Conservation (phyloP, 345 rosid species). For the Conringia planisiliqua region DNA sequence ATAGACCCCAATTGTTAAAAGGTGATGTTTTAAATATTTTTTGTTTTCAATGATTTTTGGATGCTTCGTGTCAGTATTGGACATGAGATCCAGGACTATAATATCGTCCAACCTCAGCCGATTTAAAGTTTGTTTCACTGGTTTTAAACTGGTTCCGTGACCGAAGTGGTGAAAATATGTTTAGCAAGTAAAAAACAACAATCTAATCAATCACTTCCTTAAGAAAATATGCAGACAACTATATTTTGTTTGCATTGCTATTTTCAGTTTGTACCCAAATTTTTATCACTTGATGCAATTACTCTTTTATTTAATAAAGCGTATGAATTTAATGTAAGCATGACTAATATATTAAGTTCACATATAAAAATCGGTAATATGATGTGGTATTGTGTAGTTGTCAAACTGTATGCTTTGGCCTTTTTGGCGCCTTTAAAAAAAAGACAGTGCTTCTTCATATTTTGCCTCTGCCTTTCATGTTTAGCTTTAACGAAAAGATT, state of each 20-base stretch:
- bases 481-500: background rate
- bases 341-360: background rate
- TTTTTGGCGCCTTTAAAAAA: background rate
- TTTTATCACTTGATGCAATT: no score
- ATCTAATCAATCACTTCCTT: background rate
- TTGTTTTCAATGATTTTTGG: background rate
- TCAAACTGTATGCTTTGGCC: background rate
- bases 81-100: background rate
- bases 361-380: background rate
- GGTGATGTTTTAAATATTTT: background rate
- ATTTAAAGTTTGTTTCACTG: background rate
- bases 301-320: no score
- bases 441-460: background rate
- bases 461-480: background rate
- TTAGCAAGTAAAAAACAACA: background rate
- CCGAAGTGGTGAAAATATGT: background rate
- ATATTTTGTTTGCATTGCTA: no score
- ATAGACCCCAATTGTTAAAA: background rate
- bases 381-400: background rate
- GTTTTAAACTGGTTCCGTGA: background rate
- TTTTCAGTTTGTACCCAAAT: no score
- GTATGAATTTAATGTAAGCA: background rate
- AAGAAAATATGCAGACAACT: no score
- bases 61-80: background rate
- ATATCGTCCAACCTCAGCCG: background rate